Evolutionary conservation across 768 basidiomycete genomes (phyloP).

Genomic region (Rhizopogon sp.): DNA sequence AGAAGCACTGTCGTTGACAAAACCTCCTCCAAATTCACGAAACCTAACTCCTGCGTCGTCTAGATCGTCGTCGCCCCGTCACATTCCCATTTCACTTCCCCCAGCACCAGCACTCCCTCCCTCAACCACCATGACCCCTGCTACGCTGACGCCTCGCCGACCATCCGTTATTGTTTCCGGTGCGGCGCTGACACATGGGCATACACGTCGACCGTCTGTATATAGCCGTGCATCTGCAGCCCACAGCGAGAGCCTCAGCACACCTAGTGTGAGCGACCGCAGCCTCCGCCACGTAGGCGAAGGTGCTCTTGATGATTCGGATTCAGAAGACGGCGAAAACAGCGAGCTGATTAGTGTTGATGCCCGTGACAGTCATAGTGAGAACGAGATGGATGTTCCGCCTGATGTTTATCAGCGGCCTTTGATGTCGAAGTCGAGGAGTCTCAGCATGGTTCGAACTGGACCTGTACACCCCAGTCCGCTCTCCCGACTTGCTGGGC

Average conservation of each 20-base stretch:
- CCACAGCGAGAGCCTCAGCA: conserved; percentile 28
- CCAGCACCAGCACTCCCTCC: conserved; percentile 32
- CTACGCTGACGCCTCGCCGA: conserved; percentile 37
- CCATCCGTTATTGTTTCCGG: conserved; percentile 35
- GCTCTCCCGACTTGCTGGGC: conserved; percentile 52
- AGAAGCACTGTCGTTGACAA: conserved; percentile 14
- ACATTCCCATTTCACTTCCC: conserved; percentile 33
- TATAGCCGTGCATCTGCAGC: conserved; percentile 41
- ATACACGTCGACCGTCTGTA: conserved; percentile 32
- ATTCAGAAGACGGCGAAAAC: conserved; percentile 39
- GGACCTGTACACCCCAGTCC: conserved; percentile 55
- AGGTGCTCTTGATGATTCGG: conserved; percentile 74
- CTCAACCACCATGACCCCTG: conserved; percentile 37
- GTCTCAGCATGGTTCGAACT: conserved; percentile 15
- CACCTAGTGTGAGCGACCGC: conserved; percentile 29
- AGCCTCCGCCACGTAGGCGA: conserved; percentile 68
- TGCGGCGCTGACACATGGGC: conserved; percentile 25
- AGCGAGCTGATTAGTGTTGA: conserved; percentile 12
- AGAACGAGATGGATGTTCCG: conserved; percentile 24
- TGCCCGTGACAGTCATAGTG: conserved; percentile 25
- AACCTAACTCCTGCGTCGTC: conserved; percentile 55
- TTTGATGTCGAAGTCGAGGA: conserved; percentile 35
- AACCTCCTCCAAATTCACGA: conserved; percentile 35
- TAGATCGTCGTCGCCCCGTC: conserved; percentile 52
- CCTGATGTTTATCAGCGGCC: conserved; percentile 3